Percentiles rank a stretch among this genome's conserved stretches.
Conservation (phyloP, 2,329 filamentous ascomycete species). For the Bretziella fagacearum region DNA sequence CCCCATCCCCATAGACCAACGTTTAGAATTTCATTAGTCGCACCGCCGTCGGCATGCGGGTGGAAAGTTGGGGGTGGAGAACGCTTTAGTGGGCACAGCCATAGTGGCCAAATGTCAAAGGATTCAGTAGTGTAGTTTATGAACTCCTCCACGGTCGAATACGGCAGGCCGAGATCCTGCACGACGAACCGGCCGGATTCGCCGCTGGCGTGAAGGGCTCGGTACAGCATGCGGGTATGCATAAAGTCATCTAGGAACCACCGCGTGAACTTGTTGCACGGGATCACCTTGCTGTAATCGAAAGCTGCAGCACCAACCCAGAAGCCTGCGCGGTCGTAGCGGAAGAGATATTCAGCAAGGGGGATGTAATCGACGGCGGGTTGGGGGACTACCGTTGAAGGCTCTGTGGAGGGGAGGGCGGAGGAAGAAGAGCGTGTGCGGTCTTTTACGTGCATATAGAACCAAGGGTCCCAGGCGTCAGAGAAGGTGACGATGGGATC, state of each 20-base stretch:
- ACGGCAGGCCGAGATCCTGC: slow-evolving; percentile 47
- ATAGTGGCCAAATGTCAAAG: slow-evolving; percentile 42
- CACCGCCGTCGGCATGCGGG: slow-evolving; percentile 24
- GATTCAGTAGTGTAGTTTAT: slow-evolving; percentile 35
- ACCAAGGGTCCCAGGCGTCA: slow-evolving; percentile 53
- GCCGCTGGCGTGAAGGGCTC: slow-evolving; percentile 50
- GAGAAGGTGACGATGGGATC: slow-evolving; percentile 36
- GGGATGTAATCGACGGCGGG: slow-evolving; percentile 40
- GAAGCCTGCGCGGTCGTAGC: slow-evolving; percentile 60
- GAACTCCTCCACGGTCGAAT: slow-evolving; percentile 33
- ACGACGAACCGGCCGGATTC: slow-evolving; percentile 49
- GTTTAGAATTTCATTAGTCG: slow-evolving; percentile 34
- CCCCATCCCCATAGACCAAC: slow-evolving; percentile 70
- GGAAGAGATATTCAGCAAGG: slow-evolving; percentile 56
- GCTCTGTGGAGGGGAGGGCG: slow-evolving; percentile 11
- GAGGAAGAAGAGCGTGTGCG: slow-evolving; percentile 21
- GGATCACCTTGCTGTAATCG: slow-evolving; percentile 46
- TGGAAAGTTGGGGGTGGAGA: slow-evolving; percentile 36
- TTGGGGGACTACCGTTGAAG: slow-evolving; percentile 18
- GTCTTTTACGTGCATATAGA: slow-evolving; percentile 51
- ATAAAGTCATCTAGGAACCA: slow-evolving; percentile 57
- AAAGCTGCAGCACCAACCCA: slow-evolving; percentile 54
- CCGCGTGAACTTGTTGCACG: slow-evolving; percentile 48
- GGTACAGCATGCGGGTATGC: slow-evolving; percentile 59
- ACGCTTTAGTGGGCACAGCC: slow-evolving; percentile 39